Percentiles rank a stretch among this genome's conserved stretches.
Evolutionary conservation across 164 flowering plant genomes (phyloP).

Genomic region (Euptelea pleiosperma): DNA sequence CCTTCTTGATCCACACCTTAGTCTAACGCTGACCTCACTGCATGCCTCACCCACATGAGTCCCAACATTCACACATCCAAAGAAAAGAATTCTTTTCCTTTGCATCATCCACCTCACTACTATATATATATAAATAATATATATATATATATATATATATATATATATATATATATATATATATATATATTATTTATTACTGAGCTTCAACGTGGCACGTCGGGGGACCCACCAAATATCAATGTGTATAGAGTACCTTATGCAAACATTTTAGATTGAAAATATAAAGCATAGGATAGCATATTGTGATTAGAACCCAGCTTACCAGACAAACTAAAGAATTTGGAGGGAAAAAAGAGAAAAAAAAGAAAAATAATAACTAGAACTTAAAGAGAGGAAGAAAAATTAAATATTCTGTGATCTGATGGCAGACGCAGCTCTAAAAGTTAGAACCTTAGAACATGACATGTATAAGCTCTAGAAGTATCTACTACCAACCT

Average conservation of each 20-base stretch:
- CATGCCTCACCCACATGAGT: slow-evolving; percentile 19
- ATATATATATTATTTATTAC: background rate
- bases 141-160: background rate
- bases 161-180: background rate
- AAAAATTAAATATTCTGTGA: slow-evolving; percentile 1
- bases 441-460: slow-evolving; percentile 1
- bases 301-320: background rate
- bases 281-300: background rate
- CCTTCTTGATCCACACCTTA: slow-evolving; percentile 4
- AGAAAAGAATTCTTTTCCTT: slow-evolving; percentile 7
- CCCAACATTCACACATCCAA: slow-evolving; percentile 12
- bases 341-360: background rate
- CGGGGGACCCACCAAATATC: background rate
- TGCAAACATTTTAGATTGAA: background rate
- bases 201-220: background rate
- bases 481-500: slow-evolving; percentile 1
- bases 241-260: background rate
- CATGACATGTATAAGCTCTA: background rate
- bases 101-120: slow-evolving; percentile 9
- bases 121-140: background rate
- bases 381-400: background rate
- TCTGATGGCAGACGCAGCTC: background rate
- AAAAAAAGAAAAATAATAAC: no score
- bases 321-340: background rate
- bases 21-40: slow-evolving; percentile 16